A percentile compares a stretch with the other conserved stretches of the same genome.
Conservation (phyloP, 768 basidiomycete genomes). For the Mycena rebaudengoi region DNA sequence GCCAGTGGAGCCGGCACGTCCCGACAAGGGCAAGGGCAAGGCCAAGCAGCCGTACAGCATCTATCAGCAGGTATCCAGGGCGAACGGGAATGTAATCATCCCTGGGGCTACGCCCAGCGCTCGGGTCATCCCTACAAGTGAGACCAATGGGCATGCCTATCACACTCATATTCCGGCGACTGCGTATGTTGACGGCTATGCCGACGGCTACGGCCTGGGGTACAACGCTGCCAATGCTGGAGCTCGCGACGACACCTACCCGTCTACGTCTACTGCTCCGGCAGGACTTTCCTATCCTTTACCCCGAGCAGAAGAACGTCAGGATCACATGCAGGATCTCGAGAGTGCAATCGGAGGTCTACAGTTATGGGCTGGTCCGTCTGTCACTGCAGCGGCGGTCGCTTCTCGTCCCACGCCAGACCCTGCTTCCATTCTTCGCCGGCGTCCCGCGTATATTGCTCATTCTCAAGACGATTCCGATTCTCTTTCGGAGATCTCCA, state of each 20-base stretch:
- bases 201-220: conserved; percentile 44
- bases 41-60: conserved; percentile 16
- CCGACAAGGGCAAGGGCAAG: conserved; percentile 15
- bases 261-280: conserved; percentile 25
- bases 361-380: conserved; percentile 9
- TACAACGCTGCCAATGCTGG: conserved; percentile 34
- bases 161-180: conserved; percentile 29
- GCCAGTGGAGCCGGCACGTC: too few species aligned
- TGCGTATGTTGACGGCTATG: conserved; percentile 46
- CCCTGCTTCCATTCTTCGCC: neutral
- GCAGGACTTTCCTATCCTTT: conserved; percentile 5
- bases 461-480: neutral
- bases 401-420: conserved; percentile 11
- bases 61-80: neutral
- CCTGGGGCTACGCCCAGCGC: conserved; percentile 41
- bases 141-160: conserved; percentile 27
- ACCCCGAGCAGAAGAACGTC: neutral
- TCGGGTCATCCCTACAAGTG: conserved; percentile 35
- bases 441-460: neutral
- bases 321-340: conserved; percentile 8
- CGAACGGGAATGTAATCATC: conserved; percentile 35
- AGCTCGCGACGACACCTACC: neutral
- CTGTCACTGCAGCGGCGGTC: conserved; percentile 16
- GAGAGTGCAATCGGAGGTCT: conserved; percentile 16
- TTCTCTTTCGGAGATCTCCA: neutral